phyloP scores from a whole-genome alignment of 2,329 filamentous ascomycete genomes.

The Aureobasidium sp. region DNA sequence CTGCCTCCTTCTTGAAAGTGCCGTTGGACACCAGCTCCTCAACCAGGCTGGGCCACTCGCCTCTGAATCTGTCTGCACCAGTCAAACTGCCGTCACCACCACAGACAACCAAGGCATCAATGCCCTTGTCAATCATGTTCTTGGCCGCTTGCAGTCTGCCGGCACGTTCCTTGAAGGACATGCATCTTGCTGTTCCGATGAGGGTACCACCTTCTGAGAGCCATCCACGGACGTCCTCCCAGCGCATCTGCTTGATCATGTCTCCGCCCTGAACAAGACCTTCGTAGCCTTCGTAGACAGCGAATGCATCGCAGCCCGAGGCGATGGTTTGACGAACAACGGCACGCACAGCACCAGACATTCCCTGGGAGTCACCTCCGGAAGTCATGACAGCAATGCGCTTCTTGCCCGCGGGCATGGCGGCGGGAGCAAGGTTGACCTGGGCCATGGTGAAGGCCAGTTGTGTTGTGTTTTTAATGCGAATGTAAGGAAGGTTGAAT shows the following conservation, averaged over 20 bases:
- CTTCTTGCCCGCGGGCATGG: slow-evolving; percentile 36
- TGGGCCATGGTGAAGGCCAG: slow-evolving; percentile 14
- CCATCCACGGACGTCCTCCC: slow-evolving; percentile 92
- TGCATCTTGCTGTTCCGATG: slow-evolving; percentile 90
- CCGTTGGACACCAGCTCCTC: slow-evolving; percentile 72
- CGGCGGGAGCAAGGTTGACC: slow-evolving; percentile 13
- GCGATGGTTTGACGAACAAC: slow-evolving; percentile 89
- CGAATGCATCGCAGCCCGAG: slow-evolving; percentile 48
- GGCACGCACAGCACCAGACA: slow-evolving; percentile 86
- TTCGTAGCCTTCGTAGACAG: slow-evolving; percentile 84
- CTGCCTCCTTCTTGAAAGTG: slow-evolving; percentile 63
- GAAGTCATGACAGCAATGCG: slow-evolving; percentile 88
- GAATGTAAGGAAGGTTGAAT: not conserved
- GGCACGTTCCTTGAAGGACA: slow-evolving; percentile 80
- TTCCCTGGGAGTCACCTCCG: slow-evolving; percentile 87
- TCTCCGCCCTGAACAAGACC: slow-evolving; percentile 84
- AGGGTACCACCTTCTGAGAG: slow-evolving; percentile 89
- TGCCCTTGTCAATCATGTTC: slow-evolving; percentile 88
- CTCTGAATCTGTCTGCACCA: slow-evolving; percentile 85
- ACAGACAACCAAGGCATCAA: slow-evolving; percentile 93
- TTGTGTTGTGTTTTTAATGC: not conserved
- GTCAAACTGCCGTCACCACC: slow-evolving; percentile 95
- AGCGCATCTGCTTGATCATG: slow-evolving; percentile 79
- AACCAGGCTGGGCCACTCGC: slow-evolving; percentile 84
- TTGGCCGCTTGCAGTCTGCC: slow-evolving; percentile 81